Evolutionary conservation across 2,329 filamentous ascomycete genomes (phyloP).

Genomic region (Magnaporthiopsis poae): DNA sequence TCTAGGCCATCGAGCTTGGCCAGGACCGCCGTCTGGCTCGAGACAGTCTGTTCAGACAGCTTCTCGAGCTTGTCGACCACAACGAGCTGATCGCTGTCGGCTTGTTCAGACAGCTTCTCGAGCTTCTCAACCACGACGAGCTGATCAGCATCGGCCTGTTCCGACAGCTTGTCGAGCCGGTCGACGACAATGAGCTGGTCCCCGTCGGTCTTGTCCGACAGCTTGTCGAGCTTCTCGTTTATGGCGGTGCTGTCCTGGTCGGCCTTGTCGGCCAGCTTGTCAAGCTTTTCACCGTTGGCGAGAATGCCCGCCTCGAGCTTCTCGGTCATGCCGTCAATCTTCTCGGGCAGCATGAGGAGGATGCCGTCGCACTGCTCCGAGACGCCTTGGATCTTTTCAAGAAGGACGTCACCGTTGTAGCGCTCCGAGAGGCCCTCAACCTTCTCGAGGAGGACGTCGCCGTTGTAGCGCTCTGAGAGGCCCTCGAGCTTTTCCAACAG

Average conservation of each 20-base stretch:
- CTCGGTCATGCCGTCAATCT: not conserved
- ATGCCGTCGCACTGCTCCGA: not conserved
- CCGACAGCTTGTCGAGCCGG: not conserved
- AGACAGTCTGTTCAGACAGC: slow-evolving; percentile 16
- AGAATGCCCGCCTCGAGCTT: not conserved
- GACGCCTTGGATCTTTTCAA: slow-evolving; percentile 1
- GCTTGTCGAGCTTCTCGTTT: not conserved
- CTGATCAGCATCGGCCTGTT: not conserved
- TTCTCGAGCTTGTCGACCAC: not conserved
- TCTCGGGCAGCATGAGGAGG: not conserved
- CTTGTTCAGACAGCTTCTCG: not conserved
- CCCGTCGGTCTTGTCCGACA: not conserved
- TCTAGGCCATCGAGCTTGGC: slow-evolving; percentile 37
- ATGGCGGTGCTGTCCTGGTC: not conserved
- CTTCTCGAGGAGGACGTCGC: slow-evolving; percentile 39
- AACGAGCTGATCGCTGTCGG: not conserved
- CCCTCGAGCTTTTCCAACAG: slow-evolving; percentile 57
- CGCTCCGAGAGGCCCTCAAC: slow-evolving; percentile 24
- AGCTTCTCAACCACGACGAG: not conserved
- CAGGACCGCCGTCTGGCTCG: slow-evolving; percentile 47
- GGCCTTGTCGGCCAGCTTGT: slow-evolving; percentile 1
- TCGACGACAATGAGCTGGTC: not conserved
- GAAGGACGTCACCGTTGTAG: not conserved
- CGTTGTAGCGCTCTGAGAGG: slow-evolving; percentile 47
- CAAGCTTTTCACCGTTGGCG: not conserved